These are phyloP conservation scores for Coemansia sp. DNA, from an alignment of 192 early-diverging fungal genomes.

Conservation along the genomic window DNA sequence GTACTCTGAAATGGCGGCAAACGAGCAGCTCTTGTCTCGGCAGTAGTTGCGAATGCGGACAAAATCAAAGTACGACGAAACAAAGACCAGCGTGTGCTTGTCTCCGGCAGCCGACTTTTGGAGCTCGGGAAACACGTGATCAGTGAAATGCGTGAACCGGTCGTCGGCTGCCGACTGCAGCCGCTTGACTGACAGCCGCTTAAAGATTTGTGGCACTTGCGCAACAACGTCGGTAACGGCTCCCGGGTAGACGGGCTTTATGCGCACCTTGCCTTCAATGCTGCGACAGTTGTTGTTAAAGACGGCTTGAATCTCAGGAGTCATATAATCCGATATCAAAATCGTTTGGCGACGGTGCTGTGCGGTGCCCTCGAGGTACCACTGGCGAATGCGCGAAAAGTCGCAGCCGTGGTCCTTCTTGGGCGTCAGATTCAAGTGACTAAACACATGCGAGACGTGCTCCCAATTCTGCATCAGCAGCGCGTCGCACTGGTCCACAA, in stretches of 20 bases:
- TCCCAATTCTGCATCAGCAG: slow-evolving; percentile 99
- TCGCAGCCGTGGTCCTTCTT: slow-evolving; percentile 93
- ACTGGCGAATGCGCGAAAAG: slow-evolving; percentile 87
- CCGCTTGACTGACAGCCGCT: slow-evolving; percentile 62
- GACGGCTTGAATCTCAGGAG: slow-evolving; percentile 90
- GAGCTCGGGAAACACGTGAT: slow-evolving; percentile 58
- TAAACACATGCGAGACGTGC: slow-evolving; percentile 81
- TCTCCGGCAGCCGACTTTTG: slow-evolving; percentile 55
- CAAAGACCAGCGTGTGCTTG: slow-evolving; percentile 73
- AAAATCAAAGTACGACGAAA: slow-evolving; percentile 97
- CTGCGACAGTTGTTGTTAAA: slow-evolving; percentile 66
- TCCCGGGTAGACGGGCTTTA: slow-evolving; percentile 65
- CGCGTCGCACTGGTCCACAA: slow-evolving; percentile 83
- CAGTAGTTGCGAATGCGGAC: slow-evolving; percentile 90
- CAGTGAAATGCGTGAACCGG: slow-evolving; percentile 83
- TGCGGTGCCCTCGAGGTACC: slow-evolving; percentile 82
- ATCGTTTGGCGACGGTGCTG: slow-evolving; percentile 89
- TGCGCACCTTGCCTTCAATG: slow-evolving; percentile 69
- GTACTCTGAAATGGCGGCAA: slow-evolving; percentile 89
- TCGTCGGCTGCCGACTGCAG: slow-evolving; percentile 69
- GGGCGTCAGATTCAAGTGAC: slow-evolving; percentile 84
- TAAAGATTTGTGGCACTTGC: slow-evolving; percentile 81
- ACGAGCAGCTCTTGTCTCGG: slow-evolving; percentile 68
- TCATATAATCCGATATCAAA: slow-evolving; percentile 74
- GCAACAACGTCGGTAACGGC: slow-evolving; percentile 76